Percentiles rank a stretch among this genome's conserved stretches.
Conservation (phyloP, 2,329 filamentous ascomycete genomes). For the Mycocentrospora acerina region DNA sequence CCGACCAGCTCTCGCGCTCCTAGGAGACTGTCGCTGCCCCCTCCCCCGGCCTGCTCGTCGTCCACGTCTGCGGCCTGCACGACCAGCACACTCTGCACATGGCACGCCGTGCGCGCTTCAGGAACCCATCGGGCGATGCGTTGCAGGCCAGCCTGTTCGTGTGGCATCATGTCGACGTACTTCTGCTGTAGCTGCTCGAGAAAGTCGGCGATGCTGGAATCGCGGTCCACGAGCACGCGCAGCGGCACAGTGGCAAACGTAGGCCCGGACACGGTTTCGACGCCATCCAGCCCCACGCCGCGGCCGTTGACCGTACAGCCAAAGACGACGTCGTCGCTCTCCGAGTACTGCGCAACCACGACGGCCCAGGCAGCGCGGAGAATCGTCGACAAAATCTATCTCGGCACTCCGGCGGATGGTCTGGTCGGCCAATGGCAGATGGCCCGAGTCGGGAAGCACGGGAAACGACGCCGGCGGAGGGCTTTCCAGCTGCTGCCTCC, state of each 20-base stretch:
- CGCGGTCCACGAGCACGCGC: too few relatives aligned
- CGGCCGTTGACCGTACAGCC: conserved; percentile 17
- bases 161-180: conserved; percentile 12
- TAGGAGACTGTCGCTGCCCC: too few relatives aligned
- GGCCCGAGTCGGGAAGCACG: too few relatives aligned
- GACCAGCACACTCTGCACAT: too few relatives aligned
- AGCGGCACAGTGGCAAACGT: conserved; percentile 42
- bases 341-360: conserved; percentile 22
- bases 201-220: conserved; percentile 9
- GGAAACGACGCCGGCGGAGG: too few relatives aligned
- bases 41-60: too few relatives aligned
- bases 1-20: too few relatives aligned
- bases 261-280: conserved; percentile 39
- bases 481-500: conserved; percentile 14
- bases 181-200: conserved; percentile 16
- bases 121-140: too few relatives aligned
- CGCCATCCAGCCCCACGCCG: conserved; percentile 17
- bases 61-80: too few relatives aligned
- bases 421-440: too few relatives aligned
- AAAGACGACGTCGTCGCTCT: conserved; percentile 25
- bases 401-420: too few relatives aligned
- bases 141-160: conserved; percentile 44
- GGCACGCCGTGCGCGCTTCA: too few relatives aligned
- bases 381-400: conserved; percentile 28
- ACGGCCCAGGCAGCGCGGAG: conserved; percentile 29